Percentiles rank a stretch among this genome's conserved stretches.
Conservation (phyloP, 2,329 filamentous ascomycete species). For the Trichoderma gracile region DNA sequence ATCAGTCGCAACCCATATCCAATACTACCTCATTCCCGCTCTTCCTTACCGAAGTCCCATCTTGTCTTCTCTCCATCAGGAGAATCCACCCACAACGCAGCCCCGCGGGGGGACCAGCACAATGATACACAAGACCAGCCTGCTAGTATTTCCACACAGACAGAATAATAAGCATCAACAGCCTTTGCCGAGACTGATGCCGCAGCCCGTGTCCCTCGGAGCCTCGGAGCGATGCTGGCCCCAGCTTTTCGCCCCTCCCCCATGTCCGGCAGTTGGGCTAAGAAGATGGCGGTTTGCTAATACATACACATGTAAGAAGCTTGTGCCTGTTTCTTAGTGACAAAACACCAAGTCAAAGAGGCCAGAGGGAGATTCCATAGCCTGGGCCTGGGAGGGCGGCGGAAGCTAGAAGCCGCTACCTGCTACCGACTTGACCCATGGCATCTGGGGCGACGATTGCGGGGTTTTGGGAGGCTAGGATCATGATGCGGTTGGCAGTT, state of each 20-base stretch:
- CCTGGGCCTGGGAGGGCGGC: not conserved
- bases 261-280: not conserved
- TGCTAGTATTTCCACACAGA: not conserved
- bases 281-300: too few species aligned
- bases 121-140: too few species aligned
- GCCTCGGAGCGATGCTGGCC: constrained; percentile 3
- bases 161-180: not conserved
- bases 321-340: not conserved
- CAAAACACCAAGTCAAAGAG: not conserved
- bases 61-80: not conserved
- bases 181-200: constrained; percentile 18
- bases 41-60: constrained; percentile 7
- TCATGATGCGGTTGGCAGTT: not conserved
- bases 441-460: constrained; percentile 21
- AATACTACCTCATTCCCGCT: not conserved
- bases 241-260: constrained; percentile 3
- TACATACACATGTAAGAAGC: not conserved
- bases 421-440: constrained; percentile 14
- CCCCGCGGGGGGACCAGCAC: not conserved
- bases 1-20: constrained; percentile 5
- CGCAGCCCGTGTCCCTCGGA: not conserved
- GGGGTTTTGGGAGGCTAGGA: constrained; percentile 9
- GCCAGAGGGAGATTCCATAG: not conserved
- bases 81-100: not conserved
- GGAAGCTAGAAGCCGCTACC: constrained; percentile 11